Conservation (phyloP, 345 rosid genomes). For the Citrus trifoliata region DNA sequence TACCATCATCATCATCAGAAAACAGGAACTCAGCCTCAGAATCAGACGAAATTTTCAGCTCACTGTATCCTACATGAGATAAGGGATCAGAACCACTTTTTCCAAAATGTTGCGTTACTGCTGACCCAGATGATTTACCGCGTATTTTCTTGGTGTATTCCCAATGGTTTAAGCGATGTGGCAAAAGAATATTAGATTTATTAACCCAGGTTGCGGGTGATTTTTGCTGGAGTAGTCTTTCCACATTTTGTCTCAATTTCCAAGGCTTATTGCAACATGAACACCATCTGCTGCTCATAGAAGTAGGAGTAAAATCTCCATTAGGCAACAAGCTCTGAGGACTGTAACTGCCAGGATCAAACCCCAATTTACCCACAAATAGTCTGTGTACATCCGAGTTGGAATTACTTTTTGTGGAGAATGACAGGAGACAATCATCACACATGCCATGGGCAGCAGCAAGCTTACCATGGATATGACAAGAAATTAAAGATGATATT, state of each 20-base stretch:
- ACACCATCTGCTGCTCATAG: conserved; percentile 34
- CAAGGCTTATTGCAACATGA: conserved; percentile 63
- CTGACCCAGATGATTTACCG: conserved; percentile 25
- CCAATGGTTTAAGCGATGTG: conserved; percentile 19
- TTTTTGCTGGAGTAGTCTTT: conserved; percentile 32
- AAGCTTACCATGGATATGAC: conserved; percentile 59
- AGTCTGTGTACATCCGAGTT: conserved; percentile 47
- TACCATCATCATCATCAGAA: conserved; percentile 45
- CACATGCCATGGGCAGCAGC: conserved; percentile 61
- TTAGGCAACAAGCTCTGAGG: conserved; percentile 24
- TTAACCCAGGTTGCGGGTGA: conserved; percentile 14
- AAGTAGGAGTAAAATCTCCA: conserved; percentile 19
- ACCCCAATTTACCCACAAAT: conserved; percentile 42
- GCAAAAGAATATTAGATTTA: conserved; percentile 36
- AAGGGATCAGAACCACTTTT: conserved; percentile 35
- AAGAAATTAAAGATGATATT: conserved; percentile 53
- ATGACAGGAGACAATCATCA: conserved; percentile 63
- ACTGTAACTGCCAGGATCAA: conserved; percentile 26
- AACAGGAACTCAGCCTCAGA: conserved; percentile 49
- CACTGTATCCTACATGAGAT: conserved; percentile 48
- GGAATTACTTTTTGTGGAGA: conserved; percentile 42
- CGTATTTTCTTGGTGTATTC: conserved; percentile 42
- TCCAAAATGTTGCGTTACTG: conserved; percentile 14
- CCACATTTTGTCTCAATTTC: conserved; percentile 38
- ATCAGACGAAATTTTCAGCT: conserved; percentile 53